phyloP scores from a whole-genome alignment of 768 basidiomycete species.

The Pisolithus sp. region DNA sequence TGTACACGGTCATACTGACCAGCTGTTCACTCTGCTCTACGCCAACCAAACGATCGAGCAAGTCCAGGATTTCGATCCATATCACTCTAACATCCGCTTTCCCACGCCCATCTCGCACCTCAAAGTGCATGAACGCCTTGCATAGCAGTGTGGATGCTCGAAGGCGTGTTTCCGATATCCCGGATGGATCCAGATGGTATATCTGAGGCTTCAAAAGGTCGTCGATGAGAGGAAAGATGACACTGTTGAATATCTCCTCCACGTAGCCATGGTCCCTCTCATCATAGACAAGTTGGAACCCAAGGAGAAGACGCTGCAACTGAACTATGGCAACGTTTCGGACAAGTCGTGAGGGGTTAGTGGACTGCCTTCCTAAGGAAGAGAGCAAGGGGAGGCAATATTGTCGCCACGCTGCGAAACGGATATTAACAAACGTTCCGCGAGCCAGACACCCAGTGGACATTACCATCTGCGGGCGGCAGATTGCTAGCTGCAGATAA shows the following conservation, averaged over 20 bases:
- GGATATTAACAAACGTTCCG: conserved; percentile 1
- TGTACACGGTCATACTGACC: conserved; percentile 39
- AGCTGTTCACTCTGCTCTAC: conserved; percentile 80
- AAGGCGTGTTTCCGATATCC: conserved; percentile 87
- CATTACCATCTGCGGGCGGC: conserved; percentile 26
- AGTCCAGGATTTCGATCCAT: conserved; percentile 87
- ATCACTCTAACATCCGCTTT: conserved; percentile 62
- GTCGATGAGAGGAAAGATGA: conserved; percentile 88
- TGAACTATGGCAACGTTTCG: conserved; percentile 75
- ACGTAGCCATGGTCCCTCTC: conserved; percentile 56
- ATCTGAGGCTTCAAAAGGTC: conserved; percentile 84
- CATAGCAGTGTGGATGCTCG: conserved; percentile 86
- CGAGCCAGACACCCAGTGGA: conserved; percentile 1
- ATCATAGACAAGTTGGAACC: conserved; percentile 60
- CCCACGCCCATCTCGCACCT: conserved; percentile 59
- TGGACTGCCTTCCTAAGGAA: conserved; percentile 73
- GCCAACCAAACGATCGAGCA: conserved; percentile 84
- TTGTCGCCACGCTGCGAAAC: conserved; percentile 65
- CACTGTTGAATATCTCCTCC: conserved; percentile 80
- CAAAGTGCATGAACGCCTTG: conserved; percentile 93
- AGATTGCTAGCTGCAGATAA: conserved; percentile 48
- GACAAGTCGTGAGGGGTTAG: conserved; percentile 77
- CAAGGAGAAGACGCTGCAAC: conserved; percentile 79
- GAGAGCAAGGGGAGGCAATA: conserved; percentile 69
- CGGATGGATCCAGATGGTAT: conserved; percentile 69